These are phyloP conservation scores for Diutina ranongensis DNA, from an alignment of 1,139 yeast species.

Conservation along the genomic window DNA sequence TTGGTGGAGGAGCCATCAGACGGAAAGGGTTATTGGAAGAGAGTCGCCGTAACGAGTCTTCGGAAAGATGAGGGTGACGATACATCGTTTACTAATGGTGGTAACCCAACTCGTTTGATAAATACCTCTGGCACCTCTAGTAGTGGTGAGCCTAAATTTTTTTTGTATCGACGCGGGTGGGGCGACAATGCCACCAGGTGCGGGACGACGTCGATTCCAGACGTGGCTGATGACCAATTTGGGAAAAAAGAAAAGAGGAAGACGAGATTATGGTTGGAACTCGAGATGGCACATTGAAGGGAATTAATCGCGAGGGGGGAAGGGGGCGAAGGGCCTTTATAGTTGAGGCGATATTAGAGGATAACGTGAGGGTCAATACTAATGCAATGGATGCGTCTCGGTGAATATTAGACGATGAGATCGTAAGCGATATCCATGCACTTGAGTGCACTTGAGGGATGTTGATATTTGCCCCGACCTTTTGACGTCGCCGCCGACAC, in stretches of 20 bases:
- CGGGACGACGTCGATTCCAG: neutral
- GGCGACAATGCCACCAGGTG: neutral
- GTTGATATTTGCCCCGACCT: no score
- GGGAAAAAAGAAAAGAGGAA: neutral
- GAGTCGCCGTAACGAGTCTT: constrained; percentile 16
- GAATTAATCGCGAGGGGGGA: no score
- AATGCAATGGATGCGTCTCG: neutral
- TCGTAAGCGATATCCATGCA: neutral
- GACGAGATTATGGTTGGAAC: neutral
- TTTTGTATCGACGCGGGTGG: neutral
- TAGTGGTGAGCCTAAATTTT: neutral
- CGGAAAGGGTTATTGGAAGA: constrained; percentile 55
- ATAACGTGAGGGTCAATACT: neutral
- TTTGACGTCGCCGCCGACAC: no score
- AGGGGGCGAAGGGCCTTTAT: no score
- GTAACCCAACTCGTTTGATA: no score
- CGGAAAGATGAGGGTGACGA: neutral
- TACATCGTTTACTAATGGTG: neutral
- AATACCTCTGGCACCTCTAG: neutral
- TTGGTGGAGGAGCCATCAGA: constrained; percentile 11
- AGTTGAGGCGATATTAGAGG: neutral
- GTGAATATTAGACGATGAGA: neutral
- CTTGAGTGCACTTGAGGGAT: neutral
- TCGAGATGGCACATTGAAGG: no score
- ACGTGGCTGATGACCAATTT: neutral